Evolutionary conservation across 441 rosid genomes (phyloP), one percentile per base, ranked within the genome.

Genomic region (Erodium chrysanthum): DNA sequence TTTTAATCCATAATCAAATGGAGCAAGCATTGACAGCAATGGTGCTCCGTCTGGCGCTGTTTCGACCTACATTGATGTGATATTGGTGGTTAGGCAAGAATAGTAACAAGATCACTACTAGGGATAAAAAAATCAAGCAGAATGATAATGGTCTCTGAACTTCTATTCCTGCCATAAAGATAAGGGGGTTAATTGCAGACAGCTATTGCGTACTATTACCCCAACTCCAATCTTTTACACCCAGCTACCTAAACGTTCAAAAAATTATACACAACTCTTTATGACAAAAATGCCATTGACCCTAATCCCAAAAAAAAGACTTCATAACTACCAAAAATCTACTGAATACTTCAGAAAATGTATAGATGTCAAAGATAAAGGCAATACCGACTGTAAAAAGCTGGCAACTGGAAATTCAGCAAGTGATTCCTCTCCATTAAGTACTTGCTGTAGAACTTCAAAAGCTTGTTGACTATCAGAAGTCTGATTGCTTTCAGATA

Each of bases 361-460:
- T 48, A 14, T 15, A 14, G 56, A 15, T 48, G 56, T 6, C 14
- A n/a, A 33, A 60, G 37, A 65, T 15, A 7, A 23, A 62, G 21
- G 21, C 22, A 61, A 68, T 92, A 92, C 98, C 84, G 84, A 75
- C 72, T 88, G 86, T 68, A 94, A 83, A 78, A 91, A 89, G 83
- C 96, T 84, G 68, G 92, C 90, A 70, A 68, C 83, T 68, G 98
- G 98, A 73, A 94, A 94, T 83, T 89, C 97, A 71, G 96, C 96
- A 62, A 94, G 88, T 42, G 98, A 86, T 76, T 88, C 88, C 79
- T 85, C 87, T 72, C 82, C 88, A 71, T 82, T 79, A 61, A 85
- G 81, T 73, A 94, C 71, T 75, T 82, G 82, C 40, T 74, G 84
- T 64, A 76, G 74, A 72, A 73, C 70, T 66, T 69, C 78, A 63